These are phyloP conservation scores for Iris macrosiphon DNA, from an alignment of 106 monocot species.

Conservation along the genomic window DNA sequence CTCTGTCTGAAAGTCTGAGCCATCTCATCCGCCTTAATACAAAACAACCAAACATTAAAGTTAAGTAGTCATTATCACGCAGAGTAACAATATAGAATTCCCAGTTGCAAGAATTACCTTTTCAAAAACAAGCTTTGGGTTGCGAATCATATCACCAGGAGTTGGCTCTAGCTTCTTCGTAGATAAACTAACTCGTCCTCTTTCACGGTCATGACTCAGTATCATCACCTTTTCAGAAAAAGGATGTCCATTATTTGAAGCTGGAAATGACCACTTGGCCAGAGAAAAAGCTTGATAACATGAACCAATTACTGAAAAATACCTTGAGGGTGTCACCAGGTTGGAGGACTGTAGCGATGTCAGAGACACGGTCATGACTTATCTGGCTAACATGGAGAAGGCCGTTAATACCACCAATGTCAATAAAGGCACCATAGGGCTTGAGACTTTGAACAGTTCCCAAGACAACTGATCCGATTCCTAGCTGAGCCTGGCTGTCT, in stretches of 20 bases:
- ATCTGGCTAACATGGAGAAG: conserved; percentile 99
- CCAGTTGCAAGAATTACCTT: conserved; percentile 44
- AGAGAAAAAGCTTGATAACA: not conserved
- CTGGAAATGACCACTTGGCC: not conserved
- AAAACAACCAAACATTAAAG: conserved; percentile 1
- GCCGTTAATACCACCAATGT: conserved; percentile 89
- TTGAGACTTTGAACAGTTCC: conserved; percentile 93
- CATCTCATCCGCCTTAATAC: conserved; percentile 91
- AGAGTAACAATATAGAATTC: not conserved
- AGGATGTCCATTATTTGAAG: not conserved
- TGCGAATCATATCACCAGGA: conserved; percentile 96
- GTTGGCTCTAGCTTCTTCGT: conserved; percentile 97
- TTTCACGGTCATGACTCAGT: conserved; percentile 90
- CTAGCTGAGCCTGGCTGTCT: conserved; percentile 88
- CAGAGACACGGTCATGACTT: conserved; percentile 93
- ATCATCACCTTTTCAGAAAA: conserved; percentile 72
- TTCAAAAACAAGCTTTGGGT: conserved; percentile 96
- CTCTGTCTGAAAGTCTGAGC: conserved; percentile 93
- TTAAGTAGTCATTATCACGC: too few relatives aligned
- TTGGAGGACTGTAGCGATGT: conserved; percentile 81
- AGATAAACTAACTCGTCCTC: conserved; percentile 81
- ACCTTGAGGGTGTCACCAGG: conserved; percentile 97
- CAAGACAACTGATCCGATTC: conserved; percentile 85
- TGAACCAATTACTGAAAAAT: not conserved
- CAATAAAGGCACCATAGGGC: conserved; percentile 95